Conservation (phyloP, 2,329 filamentous ascomycete species). For the Mollisiaceae sp. region DNA sequence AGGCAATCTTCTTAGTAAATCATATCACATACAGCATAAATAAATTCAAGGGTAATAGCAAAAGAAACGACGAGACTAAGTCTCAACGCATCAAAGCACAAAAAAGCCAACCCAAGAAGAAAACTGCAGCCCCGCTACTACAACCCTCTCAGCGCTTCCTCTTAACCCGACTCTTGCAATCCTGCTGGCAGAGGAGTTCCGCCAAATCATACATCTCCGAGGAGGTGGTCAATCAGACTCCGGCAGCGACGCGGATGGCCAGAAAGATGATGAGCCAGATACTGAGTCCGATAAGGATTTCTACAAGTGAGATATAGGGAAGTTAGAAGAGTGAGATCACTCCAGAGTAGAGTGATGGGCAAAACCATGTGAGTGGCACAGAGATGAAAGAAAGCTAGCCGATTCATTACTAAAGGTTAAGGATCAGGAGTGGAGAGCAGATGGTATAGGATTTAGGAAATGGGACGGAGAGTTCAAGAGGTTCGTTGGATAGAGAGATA, state of each 20-base stretch:
- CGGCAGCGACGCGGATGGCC: background rate
- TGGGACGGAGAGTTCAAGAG: no score
- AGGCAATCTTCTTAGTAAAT: background rate
- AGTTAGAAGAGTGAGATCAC: background rate
- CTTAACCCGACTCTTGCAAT: background rate
- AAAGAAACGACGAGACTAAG: background rate
- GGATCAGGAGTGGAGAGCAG: no score
- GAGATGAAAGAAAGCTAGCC: no score
- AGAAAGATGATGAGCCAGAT: background rate
- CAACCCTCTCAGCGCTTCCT: background rate
- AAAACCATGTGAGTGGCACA: background rate
- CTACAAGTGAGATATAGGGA: background rate
- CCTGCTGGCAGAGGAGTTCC: background rate
- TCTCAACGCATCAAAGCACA: background rate
- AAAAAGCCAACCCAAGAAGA: background rate
- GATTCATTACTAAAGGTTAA: no score
- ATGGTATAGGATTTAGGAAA: no score
- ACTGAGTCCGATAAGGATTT: background rate
- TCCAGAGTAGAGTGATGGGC: background rate
- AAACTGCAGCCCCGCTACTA: background rate
- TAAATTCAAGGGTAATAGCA: background rate
- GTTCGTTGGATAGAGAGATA: no score
- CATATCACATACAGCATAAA: no score
- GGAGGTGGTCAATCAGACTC: background rate
- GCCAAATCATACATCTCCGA: background rate